Percentiles rank a stretch among this genome's conserved stretches.
These are phyloP conservation scores for Citrus inodora DNA, from an alignment of 345 rosid genomes.

Conservation along the genomic window DNA sequence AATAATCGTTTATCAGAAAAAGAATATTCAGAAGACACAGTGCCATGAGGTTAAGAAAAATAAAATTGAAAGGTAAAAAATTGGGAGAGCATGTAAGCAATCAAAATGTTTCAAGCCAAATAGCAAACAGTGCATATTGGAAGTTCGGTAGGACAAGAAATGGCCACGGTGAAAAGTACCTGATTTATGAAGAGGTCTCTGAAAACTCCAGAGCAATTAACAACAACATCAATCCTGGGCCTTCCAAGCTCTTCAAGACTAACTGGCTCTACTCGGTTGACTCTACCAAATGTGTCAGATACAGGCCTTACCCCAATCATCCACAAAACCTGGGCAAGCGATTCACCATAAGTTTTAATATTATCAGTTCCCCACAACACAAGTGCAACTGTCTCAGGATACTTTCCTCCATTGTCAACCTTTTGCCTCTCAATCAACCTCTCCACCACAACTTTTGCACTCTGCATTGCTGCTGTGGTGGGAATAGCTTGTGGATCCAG, in stretches of 20 bases:
- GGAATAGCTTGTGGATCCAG: slow-evolving; percentile 98
- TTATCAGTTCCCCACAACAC: slow-evolving; percentile 99
- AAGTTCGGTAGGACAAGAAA: neutral
- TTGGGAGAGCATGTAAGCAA: neutral
- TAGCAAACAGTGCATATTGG: neutral
- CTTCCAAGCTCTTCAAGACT: slow-evolving; percentile 97
- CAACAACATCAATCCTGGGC: slow-evolving; percentile 97
- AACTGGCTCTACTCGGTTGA: slow-evolving; percentile 85
- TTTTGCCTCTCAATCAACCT: slow-evolving; percentile 89
- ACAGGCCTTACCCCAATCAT: slow-evolving; percentile 94
- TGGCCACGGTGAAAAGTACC: slow-evolving; percentile 33
- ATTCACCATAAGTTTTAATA: slow-evolving; percentile 96
- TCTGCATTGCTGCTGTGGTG: slow-evolving; percentile 94
- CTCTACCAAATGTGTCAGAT: slow-evolving; percentile 89
- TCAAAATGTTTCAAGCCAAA: neutral
- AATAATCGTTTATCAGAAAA: neutral
- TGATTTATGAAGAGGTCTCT: slow-evolving; percentile 97
- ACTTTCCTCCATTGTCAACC: slow-evolving; percentile 80
- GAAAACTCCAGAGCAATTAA: slow-evolving; percentile 98
- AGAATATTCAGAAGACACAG: neutral
- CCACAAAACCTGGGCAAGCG: slow-evolving; percentile 95
- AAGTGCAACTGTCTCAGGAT: slow-evolving; percentile 93
- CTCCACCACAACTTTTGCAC: slow-evolving; percentile 89
- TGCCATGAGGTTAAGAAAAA: neutral
- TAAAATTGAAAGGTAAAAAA: neutral